A percentile compares a stretch with the other conserved stretches of the same genome.
These are phyloP conservation scores for Verruconis gallopava DNA, from an alignment of 2,329 filamentous ascomycete genomes.

Conservation along the genomic window DNA sequence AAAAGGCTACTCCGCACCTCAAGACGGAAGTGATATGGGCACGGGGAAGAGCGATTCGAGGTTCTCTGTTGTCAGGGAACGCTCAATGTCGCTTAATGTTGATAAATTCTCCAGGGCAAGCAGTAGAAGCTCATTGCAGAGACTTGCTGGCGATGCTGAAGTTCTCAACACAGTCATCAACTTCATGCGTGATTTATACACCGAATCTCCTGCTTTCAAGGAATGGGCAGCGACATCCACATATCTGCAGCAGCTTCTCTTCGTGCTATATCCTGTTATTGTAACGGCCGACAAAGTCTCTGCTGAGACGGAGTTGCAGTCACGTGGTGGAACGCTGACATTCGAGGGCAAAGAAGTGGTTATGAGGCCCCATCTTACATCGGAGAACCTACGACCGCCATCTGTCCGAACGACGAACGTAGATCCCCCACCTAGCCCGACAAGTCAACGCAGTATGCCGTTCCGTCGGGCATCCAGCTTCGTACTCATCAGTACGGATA, in stretches of 20 bases:
- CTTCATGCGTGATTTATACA: constrained; percentile 67
- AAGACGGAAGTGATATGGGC: not conserved
- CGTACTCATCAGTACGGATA: constrained; percentile 66
- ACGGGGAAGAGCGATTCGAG: not conserved
- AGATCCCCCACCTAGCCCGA: constrained; percentile 23
- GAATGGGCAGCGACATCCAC: constrained; percentile 72
- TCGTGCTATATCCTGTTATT: constrained; percentile 73
- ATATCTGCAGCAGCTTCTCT: constrained; percentile 68
- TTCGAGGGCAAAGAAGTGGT: constrained; percentile 81
- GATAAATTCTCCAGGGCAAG: constrained; percentile 29
- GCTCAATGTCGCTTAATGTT: constrained; percentile 54
- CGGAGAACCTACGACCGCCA: constrained; percentile 42
- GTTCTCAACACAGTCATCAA: constrained; percentile 65
- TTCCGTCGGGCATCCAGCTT: constrained; percentile 81
- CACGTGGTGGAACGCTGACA: constrained; percentile 63
- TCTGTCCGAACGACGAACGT: constrained; percentile 63
- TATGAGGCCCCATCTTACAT: constrained; percentile 59
- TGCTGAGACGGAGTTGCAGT: constrained; percentile 77
- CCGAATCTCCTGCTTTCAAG: constrained; percentile 62
- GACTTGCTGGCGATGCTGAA: constrained; percentile 39
- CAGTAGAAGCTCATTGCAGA: not conserved
- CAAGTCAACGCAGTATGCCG: constrained; percentile 40
- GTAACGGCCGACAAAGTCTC: constrained; percentile 75
- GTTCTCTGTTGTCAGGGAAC: constrained; percentile 33
- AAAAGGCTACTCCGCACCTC: constrained; percentile 1